Percentiles rank a stretch among this genome's conserved stretches.
Conservation (phyloP, 2,329 filamentous ascomycete genomes). For the Microdochium paspali region DNA sequence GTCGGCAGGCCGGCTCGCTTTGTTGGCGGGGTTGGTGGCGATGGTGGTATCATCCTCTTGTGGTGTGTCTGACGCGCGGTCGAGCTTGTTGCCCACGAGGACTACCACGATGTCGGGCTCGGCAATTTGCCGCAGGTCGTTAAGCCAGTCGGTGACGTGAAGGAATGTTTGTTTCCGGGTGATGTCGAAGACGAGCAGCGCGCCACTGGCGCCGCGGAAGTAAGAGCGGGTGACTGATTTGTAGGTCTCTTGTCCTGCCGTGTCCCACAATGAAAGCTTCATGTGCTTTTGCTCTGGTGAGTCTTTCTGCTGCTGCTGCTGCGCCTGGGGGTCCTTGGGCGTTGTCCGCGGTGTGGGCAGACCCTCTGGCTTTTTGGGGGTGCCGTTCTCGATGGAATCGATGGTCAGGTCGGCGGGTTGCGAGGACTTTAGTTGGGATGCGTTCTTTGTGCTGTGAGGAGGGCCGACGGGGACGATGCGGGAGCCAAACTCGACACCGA, state of each 20-base stretch:
- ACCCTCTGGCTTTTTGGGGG: conserved; percentile 5
- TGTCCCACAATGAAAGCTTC: conserved; percentile 94
- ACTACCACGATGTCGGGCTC: conserved; percentile 94
- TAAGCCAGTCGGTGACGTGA: conserved; percentile 86
- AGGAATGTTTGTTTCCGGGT: conserved; percentile 75
- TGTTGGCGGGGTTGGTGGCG: conserved; percentile 13
- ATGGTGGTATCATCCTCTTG: conserved; percentile 3
- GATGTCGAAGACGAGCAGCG: conserved; percentile 90
- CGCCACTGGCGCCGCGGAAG: conserved; percentile 67
- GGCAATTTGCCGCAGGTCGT: conserved; percentile 88
- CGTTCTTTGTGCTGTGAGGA: conserved; percentile 44
- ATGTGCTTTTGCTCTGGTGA: conserved; percentile 59
- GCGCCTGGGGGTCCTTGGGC: too few species aligned
- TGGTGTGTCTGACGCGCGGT: conserved; percentile 50
- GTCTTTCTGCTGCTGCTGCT: conserved; percentile 17
- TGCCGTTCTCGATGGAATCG: conserved; percentile 4
- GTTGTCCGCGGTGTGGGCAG: conserved; percentile 37
- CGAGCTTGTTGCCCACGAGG: conserved; percentile 89
- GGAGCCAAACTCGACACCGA: conserved; percentile 92
- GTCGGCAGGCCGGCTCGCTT: conserved; percentile 14
- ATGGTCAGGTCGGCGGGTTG: conserved; percentile 18
- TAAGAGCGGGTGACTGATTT: conserved; percentile 93
- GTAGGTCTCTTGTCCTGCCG: conserved; percentile 93
- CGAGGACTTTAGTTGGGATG: conserved; percentile 29
- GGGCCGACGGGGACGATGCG: conserved; percentile 86